phyloP scores from a whole-genome alignment of 2,329 filamentous ascomycete species.

The Verticillium alfalfae region DNA sequence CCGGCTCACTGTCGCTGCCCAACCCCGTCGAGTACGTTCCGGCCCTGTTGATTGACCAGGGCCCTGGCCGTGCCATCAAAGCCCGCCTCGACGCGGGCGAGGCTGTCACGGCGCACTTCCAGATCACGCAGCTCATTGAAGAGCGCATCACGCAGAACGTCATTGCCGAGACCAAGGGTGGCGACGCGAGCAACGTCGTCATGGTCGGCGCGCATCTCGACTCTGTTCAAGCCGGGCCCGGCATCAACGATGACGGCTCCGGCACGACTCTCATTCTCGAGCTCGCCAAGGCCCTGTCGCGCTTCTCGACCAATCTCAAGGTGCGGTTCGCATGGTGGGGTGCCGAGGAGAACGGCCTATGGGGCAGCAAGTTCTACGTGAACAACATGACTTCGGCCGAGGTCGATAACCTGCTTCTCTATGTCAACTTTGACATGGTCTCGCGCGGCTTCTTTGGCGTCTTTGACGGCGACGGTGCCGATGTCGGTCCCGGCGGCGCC shows the following conservation, averaged over 20 bases:
- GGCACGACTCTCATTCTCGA: slow-evolving; percentile 34
- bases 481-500: slow-evolving; percentile 28
- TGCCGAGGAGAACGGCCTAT: slow-evolving; percentile 35
- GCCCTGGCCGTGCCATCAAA: slow-evolving; percentile 18
- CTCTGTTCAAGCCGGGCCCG: slow-evolving; percentile 35
- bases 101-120: slow-evolving; percentile 24
- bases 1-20: slow-evolving; percentile 17
- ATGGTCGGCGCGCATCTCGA: slow-evolving; percentile 38
- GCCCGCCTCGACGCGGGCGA: slow-evolving; percentile 24
- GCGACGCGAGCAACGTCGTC: slow-evolving; percentile 34
- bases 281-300: slow-evolving; percentile 28
- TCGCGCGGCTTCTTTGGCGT: slow-evolving; percentile 26
- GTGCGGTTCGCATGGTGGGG: slow-evolving; percentile 39
- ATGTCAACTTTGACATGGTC: slow-evolving; percentile 37
- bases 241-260: slow-evolving; percentile 41
- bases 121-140: slow-evolving; percentile 28
- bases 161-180: slow-evolving; percentile 37
- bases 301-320: slow-evolving; percentile 27
- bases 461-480: slow-evolving; percentile 26
- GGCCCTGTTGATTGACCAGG: slow-evolving; percentile 21
- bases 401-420: slow-evolving; percentile 26
- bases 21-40: slow-evolving; percentile 21
- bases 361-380: slow-evolving; percentile 29
- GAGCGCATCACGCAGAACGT: slow-evolving; percentile 35
- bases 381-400: slow-evolving; percentile 23